These are phyloP conservation scores for Eimeria zaria DNA, from an alignment of 169 alveolate species.

Conservation along the genomic window DNA sequence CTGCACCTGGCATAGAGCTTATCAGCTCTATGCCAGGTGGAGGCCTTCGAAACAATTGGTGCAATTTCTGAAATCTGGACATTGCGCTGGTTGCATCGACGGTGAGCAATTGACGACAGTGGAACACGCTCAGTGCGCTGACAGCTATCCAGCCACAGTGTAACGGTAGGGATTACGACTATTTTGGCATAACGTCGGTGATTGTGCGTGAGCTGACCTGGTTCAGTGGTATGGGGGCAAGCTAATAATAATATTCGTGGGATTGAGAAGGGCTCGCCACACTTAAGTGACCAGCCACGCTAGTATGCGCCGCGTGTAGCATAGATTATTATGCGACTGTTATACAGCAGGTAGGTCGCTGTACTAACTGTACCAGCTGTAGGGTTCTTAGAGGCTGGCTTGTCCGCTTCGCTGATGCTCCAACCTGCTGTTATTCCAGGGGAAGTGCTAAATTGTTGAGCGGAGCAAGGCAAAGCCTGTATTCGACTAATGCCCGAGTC, in stretches of 20 bases:
- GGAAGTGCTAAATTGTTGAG: background rate
- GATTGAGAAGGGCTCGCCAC: background rate
- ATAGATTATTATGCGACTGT: background rate
- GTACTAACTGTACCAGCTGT: background rate
- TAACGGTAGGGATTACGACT: background rate
- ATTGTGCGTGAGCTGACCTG: background rate
- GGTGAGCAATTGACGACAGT: background rate
- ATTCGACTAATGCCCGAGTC: no score
- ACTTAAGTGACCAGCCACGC: background rate
- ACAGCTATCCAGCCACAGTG: background rate
- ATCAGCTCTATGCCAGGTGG: no score
- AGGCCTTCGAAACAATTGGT: no score
- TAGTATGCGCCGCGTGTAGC: background rate
- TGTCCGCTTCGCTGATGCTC: no score
- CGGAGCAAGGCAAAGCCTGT: no score
- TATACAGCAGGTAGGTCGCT: background rate
- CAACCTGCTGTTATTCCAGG: background rate
- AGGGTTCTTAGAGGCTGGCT: background rate
- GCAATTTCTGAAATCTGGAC: background rate
- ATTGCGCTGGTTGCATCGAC: background rate
- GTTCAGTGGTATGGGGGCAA: background rate
- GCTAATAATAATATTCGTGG: background rate
- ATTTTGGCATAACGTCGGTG: background rate
- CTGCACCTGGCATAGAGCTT: no score
- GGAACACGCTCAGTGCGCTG: background rate